Conservation (phyloP, 371 early-diverging fungal genomes). For the Mortierella sp. region DNA sequence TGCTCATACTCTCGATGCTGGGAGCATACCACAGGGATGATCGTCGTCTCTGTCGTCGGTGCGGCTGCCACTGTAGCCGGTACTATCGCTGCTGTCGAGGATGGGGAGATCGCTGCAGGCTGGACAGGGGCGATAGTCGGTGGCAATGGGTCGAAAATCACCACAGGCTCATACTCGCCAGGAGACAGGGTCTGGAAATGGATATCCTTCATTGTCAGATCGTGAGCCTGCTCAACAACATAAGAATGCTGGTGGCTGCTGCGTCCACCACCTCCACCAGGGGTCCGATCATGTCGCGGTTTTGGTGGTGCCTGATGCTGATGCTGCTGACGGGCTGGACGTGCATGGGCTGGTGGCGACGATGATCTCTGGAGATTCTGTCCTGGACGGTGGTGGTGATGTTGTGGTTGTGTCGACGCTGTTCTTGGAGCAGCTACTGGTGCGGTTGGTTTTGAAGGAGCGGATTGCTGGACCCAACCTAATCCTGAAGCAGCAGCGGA, state of each 20-base stretch:
- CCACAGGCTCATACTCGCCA: neutral
- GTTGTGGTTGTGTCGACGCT: too few species aligned
- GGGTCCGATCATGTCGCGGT: slow-evolving; percentile 1
- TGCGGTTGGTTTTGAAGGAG: neutral
- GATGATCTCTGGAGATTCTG: slow-evolving; percentile 6
- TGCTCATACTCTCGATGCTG: slow-evolving; percentile 4
- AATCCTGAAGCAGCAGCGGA: slow-evolving; percentile 42
- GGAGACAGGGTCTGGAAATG: slow-evolving; percentile 40
- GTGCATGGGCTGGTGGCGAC: slow-evolving; percentile 4
- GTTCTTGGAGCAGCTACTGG: neutral
- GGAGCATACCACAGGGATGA: neutral
- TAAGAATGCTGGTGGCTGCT: slow-evolving; percentile 7
- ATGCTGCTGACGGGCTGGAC: neutral
- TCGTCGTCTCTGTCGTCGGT: slow-evolving; percentile 7
- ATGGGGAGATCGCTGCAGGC: neutral
- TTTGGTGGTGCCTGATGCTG: neutral
- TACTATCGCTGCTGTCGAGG: too few species aligned
- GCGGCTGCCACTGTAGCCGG: neutral
- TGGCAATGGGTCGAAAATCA: neutral
- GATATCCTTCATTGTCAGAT: slow-evolving; percentile 57
- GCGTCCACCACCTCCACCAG: too few species aligned
- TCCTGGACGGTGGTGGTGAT: neutral
- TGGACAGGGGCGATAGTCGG: neutral
- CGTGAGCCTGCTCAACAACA: slow-evolving; percentile 29
- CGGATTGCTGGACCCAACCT: slow-evolving; percentile 31